Conservation (phyloP, 805 yeast genomes). For the Danielozyma ontarioensis region DNA sequence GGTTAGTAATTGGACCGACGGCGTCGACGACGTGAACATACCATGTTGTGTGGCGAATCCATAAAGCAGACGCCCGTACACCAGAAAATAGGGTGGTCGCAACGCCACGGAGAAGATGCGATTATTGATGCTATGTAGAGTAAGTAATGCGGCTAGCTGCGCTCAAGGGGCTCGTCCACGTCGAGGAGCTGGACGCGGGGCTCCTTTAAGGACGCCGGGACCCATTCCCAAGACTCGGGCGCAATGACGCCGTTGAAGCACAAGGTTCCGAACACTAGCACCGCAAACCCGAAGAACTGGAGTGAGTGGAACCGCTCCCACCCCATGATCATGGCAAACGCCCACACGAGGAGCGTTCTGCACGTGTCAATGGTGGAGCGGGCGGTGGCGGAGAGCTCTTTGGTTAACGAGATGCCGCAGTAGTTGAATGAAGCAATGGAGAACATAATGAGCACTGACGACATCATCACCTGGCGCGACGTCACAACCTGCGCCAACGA, state of each 20-base stretch:
- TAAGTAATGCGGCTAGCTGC: conserved; percentile 1
- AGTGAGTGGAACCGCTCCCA: conserved; percentile 68
- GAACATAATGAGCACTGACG: conserved; percentile 63
- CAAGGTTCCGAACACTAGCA: conserved; percentile 67
- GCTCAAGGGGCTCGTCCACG: conserved; percentile 11
- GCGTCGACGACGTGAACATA: no score
- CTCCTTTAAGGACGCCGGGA: conserved; percentile 43
- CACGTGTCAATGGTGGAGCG: conserved; percentile 77
- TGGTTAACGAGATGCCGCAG: conserved; percentile 67
- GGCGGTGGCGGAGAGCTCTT: conserved; percentile 64
- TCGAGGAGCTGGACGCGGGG: conserved; percentile 7
- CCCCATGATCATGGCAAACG: conserved; percentile 61
- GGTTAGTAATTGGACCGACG: no score
- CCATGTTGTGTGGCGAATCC: neutral
- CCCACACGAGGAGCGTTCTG: conserved; percentile 72
- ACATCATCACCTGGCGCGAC: conserved; percentile 37
- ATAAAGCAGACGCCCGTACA: no score
- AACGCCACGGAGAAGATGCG: no score
- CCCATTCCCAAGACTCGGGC: conserved; percentile 42
- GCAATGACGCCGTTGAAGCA: conserved; percentile 65
- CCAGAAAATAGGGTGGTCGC: no score
- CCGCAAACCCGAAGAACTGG: conserved; percentile 59
- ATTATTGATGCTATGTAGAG: no score
- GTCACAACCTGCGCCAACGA: conserved; percentile 46
- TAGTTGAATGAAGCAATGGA: conserved; percentile 69